Base-by-base conservation (phyloP, 2,329 filamentous ascomycete genomes). In the Hypoxylon sp. region DNA sequence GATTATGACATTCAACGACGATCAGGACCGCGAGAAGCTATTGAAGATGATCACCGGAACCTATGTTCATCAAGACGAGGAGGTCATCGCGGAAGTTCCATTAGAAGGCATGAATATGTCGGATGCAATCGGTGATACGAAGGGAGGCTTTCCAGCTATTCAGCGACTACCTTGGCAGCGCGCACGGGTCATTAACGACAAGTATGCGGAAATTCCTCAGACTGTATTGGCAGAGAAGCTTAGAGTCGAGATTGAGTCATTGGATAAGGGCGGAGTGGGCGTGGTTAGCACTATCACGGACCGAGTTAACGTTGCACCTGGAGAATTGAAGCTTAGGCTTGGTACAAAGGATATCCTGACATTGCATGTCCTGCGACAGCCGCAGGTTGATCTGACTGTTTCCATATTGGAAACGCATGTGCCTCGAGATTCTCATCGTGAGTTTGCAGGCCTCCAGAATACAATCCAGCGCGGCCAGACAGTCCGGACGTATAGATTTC, bases 141-240 rank as follows among this genome's bases (percentile, higher is more conserved):
- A 84, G 71, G 84, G 75, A 26, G 83, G 84, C 0, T 81, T 88
- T 69, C 76, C 81, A 3, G 82, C 83, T 0, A 83, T 89, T 54
- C 84, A 83, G 35, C 81, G 83, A 29, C 77, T 89, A 70, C 82
- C 84, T 0, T 94, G 92, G 91, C 88, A 91, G 73, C 86, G 87
- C 51, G 85, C 89, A 17, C 87, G 88, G 66, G 86, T 97, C 17
- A 88, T 97, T 77, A 96, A 96, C 72, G 85, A 90, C 39, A 88
- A 91, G 73, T 86, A 88, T 57, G 86, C 88, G 17, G 82, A 86
- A 42, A 90, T 90, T 55, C 84, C 89, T 0, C 86, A 88, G 2
- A 93, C 92, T 0, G 90, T 97, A 29, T 85, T 94, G 59, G 93
- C 93, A 0, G 91, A 96, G 74, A 88, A 87, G 73, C 82, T 97